Evolutionary conservation across 768 basidiomycete genomes (phyloP).

Genomic region (Dioszegia crocea): DNA sequence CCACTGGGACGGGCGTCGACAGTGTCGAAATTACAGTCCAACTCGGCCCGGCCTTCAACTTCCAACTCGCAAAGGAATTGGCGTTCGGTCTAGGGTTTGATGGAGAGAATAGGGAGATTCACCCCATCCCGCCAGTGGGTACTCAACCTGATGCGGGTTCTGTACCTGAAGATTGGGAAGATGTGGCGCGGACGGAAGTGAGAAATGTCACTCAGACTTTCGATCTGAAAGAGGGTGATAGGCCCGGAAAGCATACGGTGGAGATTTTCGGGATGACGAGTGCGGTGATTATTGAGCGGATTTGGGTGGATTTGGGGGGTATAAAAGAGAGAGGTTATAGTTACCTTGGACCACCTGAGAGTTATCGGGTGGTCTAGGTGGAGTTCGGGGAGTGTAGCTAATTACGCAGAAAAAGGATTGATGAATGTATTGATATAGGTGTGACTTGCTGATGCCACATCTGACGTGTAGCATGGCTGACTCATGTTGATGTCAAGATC

Average conservation of each 20-base stretch:
- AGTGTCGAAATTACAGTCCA: constrained; percentile 29
- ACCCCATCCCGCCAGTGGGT: constrained; percentile 26
- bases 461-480: background rate
- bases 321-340: constrained; percentile 28
- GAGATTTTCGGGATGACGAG: constrained; percentile 38
- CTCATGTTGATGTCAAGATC: background rate
- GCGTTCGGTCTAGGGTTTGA: constrained; percentile 37
- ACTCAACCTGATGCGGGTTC: constrained; percentile 14
- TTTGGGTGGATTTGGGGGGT: constrained; percentile 33
- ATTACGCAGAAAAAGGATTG: background rate
- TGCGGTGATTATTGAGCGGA: constrained; percentile 38
- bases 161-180: constrained; percentile 41
- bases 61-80: constrained; percentile 24
- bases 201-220: constrained; percentile 23
- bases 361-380: constrained; percentile 3
- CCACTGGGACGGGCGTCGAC: constrained; percentile 10
- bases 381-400: background rate
- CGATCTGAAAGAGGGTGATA: constrained; percentile 10
- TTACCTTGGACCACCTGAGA: constrained; percentile 35
- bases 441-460: background rate
- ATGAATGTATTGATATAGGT: too few species aligned
- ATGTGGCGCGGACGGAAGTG: constrained; percentile 32
- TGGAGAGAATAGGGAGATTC: constrained; percentile 14
- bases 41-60: constrained; percentile 36
- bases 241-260: constrained; percentile 30